A percentile compares a stretch with the other conserved stretches of the same genome.
Conservation (phyloP, 257 asterid genomes). For the Capsicum rhomboideum region DNA sequence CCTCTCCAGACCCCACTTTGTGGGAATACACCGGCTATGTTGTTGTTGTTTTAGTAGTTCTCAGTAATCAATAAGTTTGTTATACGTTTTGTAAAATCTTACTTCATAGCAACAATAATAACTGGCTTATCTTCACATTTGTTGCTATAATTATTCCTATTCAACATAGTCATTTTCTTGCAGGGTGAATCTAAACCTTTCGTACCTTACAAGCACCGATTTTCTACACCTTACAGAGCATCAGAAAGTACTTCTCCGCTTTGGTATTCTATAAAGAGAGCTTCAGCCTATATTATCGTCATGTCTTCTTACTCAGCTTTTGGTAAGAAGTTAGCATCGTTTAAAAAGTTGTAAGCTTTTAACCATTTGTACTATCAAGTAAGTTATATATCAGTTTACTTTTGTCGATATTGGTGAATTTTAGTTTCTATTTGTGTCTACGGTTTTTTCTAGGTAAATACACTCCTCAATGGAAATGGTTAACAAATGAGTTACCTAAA, state of each 20-base stretch:
- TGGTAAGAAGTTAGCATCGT: conserved; percentile 20
- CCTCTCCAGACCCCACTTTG: too few species aligned
- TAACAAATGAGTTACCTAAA: conserved; percentile 36
- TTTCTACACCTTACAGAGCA: conserved; percentile 32
- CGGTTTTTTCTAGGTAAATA: conserved; percentile 27
- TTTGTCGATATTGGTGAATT: not conserved
- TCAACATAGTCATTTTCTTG: not conserved
- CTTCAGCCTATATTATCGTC: conserved; percentile 59
- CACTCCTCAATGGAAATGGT: conserved; percentile 59
- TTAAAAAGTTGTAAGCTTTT: not conserved
- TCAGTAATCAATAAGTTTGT: not conserved
- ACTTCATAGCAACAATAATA: not conserved
- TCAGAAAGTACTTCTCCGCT: conserved; percentile 54
- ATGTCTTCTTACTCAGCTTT: conserved; percentile 56
- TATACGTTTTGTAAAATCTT: not conserved
- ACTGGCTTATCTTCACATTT: not conserved
- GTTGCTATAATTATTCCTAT: not conserved
- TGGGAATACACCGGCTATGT: too few species aligned
- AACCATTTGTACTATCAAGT: too few species aligned
- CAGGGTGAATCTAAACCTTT: conserved; percentile 56
- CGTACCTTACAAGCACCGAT: conserved; percentile 50
- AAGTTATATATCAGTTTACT: not conserved
- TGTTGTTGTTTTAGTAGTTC: too few species aligned
- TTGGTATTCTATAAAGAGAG: conserved; percentile 66
- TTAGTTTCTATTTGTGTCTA: not conserved